Base-by-base conservation (phyloP, 148 eudicot genomes). In the Spergularia bocconei region DNA sequence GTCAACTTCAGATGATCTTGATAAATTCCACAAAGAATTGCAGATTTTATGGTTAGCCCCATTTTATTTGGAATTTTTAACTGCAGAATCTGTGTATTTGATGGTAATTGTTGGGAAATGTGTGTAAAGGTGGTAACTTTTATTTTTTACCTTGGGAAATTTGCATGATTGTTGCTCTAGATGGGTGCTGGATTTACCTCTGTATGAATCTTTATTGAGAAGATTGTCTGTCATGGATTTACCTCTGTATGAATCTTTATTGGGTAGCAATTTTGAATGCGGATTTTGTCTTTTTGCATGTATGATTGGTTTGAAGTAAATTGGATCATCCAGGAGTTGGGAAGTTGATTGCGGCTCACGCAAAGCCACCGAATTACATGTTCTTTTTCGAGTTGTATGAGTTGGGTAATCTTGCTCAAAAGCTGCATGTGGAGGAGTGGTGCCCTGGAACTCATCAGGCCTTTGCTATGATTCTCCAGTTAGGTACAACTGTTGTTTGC, bases 311-410 rank as follows among this genome's bases (percentile, higher is more conserved):
- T 36, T 86, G 87, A 85, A 95, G 99, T 91, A 89, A 90, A 82
- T 73, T 95, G 82, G 90, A 92, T 85, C 99, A 95, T 80, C 90
- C 89, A 5, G 96, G 96, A 56, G 74, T 95, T 15, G 91, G 87
- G 39, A 91, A 75, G 84, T 81, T 95, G 19, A 76, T 95, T 73
- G 99, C 93, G 7, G 99, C 97, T 13, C 96, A 95, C 63, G 96
- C 93, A 13, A 89, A 84, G 84, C 99, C 99, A 8, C 97, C 96
- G 13, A 95, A 92, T 82, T 95, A 95, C 81, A 81, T 95, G 97
- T 88, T 95, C 85, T 95, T 95, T 84, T 95, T 92, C 38, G 80
- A 85, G 70, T 82, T 89, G 14, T 92, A 90, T 29, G 88, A 90
- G 81, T 84, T 61, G 23, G 89, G 94, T 13, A 92, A 73, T 84